Evolutionary conservation across 768 basidiomycete genomes (phyloP).

Genomic region (Russula ochroleuca): DNA sequence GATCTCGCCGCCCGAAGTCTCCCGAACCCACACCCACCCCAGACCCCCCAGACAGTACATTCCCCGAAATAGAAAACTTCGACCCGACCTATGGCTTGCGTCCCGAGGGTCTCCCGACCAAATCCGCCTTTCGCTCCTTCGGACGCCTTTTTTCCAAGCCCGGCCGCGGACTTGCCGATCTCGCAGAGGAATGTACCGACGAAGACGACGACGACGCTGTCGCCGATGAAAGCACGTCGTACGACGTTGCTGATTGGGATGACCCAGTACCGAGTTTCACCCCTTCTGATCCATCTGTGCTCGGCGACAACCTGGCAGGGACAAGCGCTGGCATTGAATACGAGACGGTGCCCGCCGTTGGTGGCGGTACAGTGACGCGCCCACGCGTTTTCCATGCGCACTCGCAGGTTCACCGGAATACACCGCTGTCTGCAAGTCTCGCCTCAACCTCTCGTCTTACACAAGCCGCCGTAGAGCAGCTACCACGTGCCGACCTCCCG

Average conservation of each 20-base stretch:
- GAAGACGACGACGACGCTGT: constrained; percentile 42
- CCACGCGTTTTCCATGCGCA: constrained; percentile 86
- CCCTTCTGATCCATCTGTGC: constrained; percentile 41
- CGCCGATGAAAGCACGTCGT: constrained; percentile 44
- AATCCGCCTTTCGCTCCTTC: constrained; percentile 77
- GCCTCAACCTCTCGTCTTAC: constrained; percentile 25
- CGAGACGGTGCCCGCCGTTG: constrained; percentile 87
- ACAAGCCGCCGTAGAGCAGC: constrained; percentile 2
- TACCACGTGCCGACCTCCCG: constrained; percentile 15
- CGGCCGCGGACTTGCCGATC: constrained; percentile 67
- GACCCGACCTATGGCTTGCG: constrained; percentile 96
- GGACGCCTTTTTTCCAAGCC: constrained; percentile 64
- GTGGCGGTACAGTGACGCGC: constrained; percentile 81
- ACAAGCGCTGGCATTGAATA: constrained; percentile 55
- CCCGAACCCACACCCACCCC: constrained; percentile 33
- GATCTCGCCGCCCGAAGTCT: constrained; percentile 28
- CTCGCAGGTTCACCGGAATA: constrained; percentile 56
- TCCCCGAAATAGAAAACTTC: constrained; percentile 76
- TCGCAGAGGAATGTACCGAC: constrained; percentile 59
- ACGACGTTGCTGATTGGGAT: constrained; percentile 70
- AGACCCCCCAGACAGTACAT: constrained; percentile 34
- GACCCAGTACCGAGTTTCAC: constrained; percentile 47
- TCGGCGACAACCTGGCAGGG: constrained; percentile 34
- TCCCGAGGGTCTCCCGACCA: constrained; percentile 83
- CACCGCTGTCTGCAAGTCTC: constrained; percentile 31